Percentiles rank a stretch among this genome's conserved stretches.
phyloP scores from a whole-genome alignment of 768 basidiomycete genomes.

The Hortiboletus campestris region DNA sequence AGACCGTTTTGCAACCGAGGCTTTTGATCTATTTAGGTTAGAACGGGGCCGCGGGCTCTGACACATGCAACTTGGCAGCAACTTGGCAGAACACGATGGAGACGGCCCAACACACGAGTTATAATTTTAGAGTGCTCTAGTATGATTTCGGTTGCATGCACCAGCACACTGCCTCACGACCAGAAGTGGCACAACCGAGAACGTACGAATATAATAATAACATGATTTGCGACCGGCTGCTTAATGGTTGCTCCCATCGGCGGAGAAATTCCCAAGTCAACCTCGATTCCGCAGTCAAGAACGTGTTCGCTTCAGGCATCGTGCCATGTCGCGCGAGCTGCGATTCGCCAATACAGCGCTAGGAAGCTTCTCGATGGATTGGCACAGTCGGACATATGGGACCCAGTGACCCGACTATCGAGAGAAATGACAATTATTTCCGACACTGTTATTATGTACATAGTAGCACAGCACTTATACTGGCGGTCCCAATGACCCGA shows the following conservation, averaged over 20 bases:
- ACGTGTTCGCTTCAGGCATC: slow-evolving; percentile 5
- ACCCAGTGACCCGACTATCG: neutral
- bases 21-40: neutral
- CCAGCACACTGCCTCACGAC: neutral
- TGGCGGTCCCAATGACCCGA: no score
- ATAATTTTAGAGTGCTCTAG: slow-evolving; percentile 2
- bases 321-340: neutral
- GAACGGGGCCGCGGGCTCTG: slow-evolving; percentile 12
- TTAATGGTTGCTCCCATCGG: slow-evolving; percentile 3
- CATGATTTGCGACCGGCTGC: neutral
- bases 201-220: neutral
- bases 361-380: neutral
- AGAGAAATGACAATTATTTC: neutral
- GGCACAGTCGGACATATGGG: neutral
- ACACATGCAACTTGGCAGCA: neutral
- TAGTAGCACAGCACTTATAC: no score
- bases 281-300: slow-evolving; percentile 1
- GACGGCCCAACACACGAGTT: neutral
- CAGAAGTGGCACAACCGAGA: slow-evolving; percentile 6
- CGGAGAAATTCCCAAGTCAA: slow-evolving; percentile 10
- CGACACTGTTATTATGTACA: no score
- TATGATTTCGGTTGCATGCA: neutral
- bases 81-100: neutral
- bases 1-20: neutral
- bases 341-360: neutral